Conservation (phyloP, 305 asterid species). For the Euphrasia arctica region DNA sequence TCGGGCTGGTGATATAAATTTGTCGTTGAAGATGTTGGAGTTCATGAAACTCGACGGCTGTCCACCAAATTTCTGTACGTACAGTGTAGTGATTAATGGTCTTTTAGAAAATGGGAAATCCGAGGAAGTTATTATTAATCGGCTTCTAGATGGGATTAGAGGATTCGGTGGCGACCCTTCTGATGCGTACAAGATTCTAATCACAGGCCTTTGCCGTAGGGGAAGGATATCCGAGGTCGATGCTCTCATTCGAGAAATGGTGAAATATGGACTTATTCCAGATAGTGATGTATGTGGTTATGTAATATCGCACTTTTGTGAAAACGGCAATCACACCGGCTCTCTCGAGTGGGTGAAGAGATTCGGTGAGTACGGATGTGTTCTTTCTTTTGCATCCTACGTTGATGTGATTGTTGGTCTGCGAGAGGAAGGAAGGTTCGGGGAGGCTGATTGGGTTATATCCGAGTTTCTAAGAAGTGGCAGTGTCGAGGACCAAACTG, state of each 20-base stretch:
- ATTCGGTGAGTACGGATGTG: conserved; percentile 23
- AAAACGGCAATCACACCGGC: conserved; percentile 12
- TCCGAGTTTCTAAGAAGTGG: conserved; percentile 26
- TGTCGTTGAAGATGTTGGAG: conserved; percentile 26
- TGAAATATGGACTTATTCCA: conserved; percentile 29
- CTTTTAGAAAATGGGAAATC: conserved; percentile 32
- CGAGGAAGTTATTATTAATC: conserved; percentile 30
- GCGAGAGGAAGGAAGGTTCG: conserved; percentile 26
- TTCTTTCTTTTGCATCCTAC: conserved; percentile 24
- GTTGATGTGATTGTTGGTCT: conserved; percentile 33
- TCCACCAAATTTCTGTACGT: conserved; percentile 36
- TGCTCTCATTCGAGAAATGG: conserved; percentile 34
- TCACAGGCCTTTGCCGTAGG: conserved; percentile 28
- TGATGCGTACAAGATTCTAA: conserved; percentile 32
- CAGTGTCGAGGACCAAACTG: conserved; percentile 33
- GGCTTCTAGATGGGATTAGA: conserved; percentile 20
- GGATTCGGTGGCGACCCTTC: conserved; percentile 25
- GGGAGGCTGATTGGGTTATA: conserved; percentile 33
- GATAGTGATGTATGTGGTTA: conserved; percentile 24
- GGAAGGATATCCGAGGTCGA: conserved; percentile 36
- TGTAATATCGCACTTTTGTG: conserved; percentile 28
- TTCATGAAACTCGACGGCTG: conserved; percentile 34
- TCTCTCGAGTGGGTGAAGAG: conserved; percentile 33
- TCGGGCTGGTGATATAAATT: conserved; percentile 29
- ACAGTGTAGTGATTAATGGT: conserved; percentile 28